Evolutionary conservation across 2,329 filamentous ascomycete genomes (phyloP).

Genomic region (Fusarium pseudocircinatum): DNA sequence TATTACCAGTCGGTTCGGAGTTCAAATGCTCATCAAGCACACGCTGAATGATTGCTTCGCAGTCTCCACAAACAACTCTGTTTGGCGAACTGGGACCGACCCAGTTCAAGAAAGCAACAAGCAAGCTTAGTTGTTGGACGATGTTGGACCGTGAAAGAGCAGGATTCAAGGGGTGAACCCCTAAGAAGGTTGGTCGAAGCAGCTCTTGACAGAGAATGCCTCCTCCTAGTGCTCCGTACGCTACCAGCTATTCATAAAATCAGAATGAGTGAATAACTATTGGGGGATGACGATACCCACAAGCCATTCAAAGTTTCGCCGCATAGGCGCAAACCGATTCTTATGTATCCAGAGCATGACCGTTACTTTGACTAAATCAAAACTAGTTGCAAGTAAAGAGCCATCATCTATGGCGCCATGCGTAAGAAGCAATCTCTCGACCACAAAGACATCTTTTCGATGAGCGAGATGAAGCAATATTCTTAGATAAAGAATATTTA

Average conservation of each 20-base stretch:
- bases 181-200: conserved; percentile 53
- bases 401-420: conserved; percentile 50
- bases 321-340: conserved; percentile 53
- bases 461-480: conserved; percentile 60
- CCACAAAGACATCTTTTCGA: conserved; percentile 66
- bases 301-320: conserved; percentile 61
- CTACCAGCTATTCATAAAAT: conserved; percentile 54
- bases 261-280: background rate
- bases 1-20: conserved; percentile 34
- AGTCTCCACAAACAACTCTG: conserved; percentile 56
- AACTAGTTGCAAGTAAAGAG: conserved; percentile 57
- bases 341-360: conserved; percentile 60
- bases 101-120: conserved; percentile 63
- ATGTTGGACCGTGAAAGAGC: conserved; percentile 57
- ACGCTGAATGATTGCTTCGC: conserved; percentile 57
- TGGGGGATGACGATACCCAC: conserved; percentile 42
- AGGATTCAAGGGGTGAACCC: conserved; percentile 45
- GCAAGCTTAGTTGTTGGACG: conserved; percentile 61
- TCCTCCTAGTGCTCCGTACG: conserved; percentile 58
- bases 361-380: conserved; percentile 58
- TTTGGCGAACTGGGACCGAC: conserved; percentile 59
- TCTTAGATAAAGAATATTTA: conserved; percentile 52
- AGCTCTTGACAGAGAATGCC: conserved; percentile 62
- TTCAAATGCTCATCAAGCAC: conserved; percentile 62
- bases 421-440: conserved; percentile 65